Percentiles rank a stretch among this genome's conserved stretches.
Conservation (phyloP, 139 green algal genomes). For the Chlorokybus atmophyticus region DNA sequence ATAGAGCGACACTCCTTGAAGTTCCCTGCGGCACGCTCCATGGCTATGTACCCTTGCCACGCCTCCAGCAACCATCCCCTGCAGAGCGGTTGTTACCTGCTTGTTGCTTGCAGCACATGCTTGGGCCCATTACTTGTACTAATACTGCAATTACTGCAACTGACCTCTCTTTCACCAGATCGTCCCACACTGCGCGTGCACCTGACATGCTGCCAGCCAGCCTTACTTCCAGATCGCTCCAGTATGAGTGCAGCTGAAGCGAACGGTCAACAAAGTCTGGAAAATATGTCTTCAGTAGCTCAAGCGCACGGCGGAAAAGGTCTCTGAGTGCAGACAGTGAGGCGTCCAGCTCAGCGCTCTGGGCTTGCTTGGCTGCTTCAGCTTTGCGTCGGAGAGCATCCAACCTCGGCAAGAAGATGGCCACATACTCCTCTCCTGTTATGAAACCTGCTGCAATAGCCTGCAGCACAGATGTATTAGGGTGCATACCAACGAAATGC, state of each 20-base stretch:
- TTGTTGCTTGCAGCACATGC: background rate
- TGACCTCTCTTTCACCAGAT: conserved; percentile 14
- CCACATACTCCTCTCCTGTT: too few species aligned
- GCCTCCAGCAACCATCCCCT: conserved; percentile 16
- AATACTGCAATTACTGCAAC: too few species aligned
- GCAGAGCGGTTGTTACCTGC: too few species aligned
- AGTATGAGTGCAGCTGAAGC: conserved; percentile 10
- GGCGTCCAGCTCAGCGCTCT: too few species aligned
- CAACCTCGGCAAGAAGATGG: too few species aligned
- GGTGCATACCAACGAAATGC: too few species aligned
- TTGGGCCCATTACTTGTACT: too few species aligned
- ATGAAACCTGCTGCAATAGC: too few species aligned
- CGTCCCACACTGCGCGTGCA: conserved; percentile 14
- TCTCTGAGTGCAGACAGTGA: background rate
- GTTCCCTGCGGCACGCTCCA: conserved; percentile 16
- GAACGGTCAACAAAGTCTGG: conserved; percentile 12
- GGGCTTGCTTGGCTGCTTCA: too few species aligned
- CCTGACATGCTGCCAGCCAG: conserved; percentile 1
- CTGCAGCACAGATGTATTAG: too few species aligned
- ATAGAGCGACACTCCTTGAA: conserved; percentile 11
- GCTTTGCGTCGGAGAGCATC: too few species aligned
- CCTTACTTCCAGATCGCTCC: conserved; percentile 7
- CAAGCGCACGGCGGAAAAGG: background rate
- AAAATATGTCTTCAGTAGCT: conserved; percentile 11
- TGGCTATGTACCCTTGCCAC: conserved; percentile 17